These are phyloP conservation scores for Diaporthe velutina DNA, from an alignment of 2,329 filamentous ascomycete genomes.

Conservation along the genomic window DNA sequence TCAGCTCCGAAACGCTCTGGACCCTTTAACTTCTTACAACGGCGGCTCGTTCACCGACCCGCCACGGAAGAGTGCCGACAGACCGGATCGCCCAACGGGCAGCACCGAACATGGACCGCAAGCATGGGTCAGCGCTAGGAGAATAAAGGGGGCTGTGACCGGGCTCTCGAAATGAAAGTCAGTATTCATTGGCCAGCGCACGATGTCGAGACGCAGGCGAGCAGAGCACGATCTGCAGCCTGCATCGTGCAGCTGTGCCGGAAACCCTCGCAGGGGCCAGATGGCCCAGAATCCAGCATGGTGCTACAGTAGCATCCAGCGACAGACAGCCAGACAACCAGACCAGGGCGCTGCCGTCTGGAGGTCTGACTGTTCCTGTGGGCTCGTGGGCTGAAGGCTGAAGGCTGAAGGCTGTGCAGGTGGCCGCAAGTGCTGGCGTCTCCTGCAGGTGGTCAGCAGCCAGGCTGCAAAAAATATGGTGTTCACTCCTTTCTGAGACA, in stretches of 20 bases:
- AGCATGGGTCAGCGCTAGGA: conserved; percentile 15
- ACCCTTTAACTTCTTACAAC: conserved; percentile 14
- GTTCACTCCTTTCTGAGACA: conserved; percentile 30
- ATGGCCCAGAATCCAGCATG: background rate
- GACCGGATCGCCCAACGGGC: conserved; percentile 4
- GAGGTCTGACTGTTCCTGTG: background rate
- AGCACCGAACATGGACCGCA: conserved; percentile 8
- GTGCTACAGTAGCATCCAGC: conserved; percentile 1
- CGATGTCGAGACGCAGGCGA: background rate
- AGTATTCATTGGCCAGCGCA: background rate
- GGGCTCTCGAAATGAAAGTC: background rate
- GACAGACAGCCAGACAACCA: background rate
- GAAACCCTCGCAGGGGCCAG: background rate
- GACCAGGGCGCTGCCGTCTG: background rate
- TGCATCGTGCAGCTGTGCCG: conserved; percentile 8
- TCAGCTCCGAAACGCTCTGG: conserved; percentile 26
- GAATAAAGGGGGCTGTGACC: conserved; percentile 12
- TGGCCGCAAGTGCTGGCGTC: background rate
- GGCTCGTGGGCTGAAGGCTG: background rate
- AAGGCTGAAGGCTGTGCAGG: conserved; percentile 1
- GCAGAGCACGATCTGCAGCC: conserved; percentile 26
- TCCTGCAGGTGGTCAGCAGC: conserved; percentile 23
- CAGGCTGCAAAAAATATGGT: conserved; percentile 30
- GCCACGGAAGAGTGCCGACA: conserved; percentile 9
- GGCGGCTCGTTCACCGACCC: conserved; percentile 4